Evolutionary conservation across 257 asterid genomes (phyloP), one percentile per base, ranked within the genome.

Genomic region (Solanum stenotomum): DNA sequence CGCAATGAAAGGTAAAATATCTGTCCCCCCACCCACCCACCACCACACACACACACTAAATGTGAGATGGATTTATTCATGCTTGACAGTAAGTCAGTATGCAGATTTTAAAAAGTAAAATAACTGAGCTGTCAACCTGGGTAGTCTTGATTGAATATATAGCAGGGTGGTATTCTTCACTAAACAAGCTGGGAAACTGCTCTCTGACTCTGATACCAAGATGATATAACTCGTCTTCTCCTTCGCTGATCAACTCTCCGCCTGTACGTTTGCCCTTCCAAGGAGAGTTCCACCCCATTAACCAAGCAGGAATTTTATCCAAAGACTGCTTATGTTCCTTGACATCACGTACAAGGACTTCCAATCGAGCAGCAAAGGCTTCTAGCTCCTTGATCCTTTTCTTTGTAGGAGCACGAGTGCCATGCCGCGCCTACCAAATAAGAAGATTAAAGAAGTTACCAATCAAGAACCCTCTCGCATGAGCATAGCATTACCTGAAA

Each of bases 321-420:
- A 87, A 90, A n/a, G 92, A 92, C 88, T 91, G 90, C 89, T 90
- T 94, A 88, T 91, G 89, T 34, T 92, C 92, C 92, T 92, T 92
- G 38, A 89, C 94, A 31, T 89, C 92, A 77, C 87, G 92, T 84
- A 96, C 72, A 75, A 35, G 96, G 87, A 91, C 88, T 91, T 91
- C 89, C 77, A 96, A 89, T 75, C 93, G 98, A 88, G 92, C 77
- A 81, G 93, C 92, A 88, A 97, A 91, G 89, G 89, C 92, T 83
- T 93, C 99, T 63, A 97, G 89, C 86, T 91, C 94, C 91, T 92
- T 94, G 92, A 96, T 85, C 91, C 92, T 96, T 91, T 97, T 97
- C 93, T 95, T 96, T 27, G 99, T 97, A 52, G 99, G 99, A 92
- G 99, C 98, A n/a, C 99, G 95, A 74, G 99, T 94, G 65, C 98